A percentile compares a stretch with the other conserved stretches of the same genome.
These are phyloP conservation scores for Aspergillus amoenus DNA, from an alignment of 2,329 filamentous ascomycete species.

Conservation along the genomic window DNA sequence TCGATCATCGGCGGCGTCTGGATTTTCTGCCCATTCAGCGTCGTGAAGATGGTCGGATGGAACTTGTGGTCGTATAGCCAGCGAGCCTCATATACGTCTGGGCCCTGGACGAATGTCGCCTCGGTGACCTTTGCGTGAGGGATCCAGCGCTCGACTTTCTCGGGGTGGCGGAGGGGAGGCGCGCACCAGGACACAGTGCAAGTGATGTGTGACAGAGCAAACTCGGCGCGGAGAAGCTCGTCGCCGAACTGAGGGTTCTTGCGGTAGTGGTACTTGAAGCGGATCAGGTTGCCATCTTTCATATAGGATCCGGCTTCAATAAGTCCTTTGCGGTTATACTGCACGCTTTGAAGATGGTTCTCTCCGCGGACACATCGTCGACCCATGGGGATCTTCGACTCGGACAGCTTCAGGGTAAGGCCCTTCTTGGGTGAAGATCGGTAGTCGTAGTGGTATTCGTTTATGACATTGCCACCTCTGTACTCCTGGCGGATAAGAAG, in stretches of 20 bases:
- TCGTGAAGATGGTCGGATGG: constrained; percentile 48
- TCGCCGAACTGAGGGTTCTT: constrained; percentile 55
- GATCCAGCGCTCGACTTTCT: constrained; percentile 56
- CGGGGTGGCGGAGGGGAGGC: constrained; percentile 50
- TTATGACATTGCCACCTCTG: constrained; percentile 42
- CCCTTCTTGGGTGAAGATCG: constrained; percentile 25
- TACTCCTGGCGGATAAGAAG: constrained; percentile 48
- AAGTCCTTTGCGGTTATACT: constrained; percentile 55
- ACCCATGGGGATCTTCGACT: constrained; percentile 43
- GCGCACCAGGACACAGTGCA: constrained; percentile 57
- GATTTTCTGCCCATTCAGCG: constrained; percentile 51
- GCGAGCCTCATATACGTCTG: constrained; percentile 53
- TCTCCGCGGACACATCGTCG: constrained; percentile 50
- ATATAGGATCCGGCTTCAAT: constrained; percentile 55
- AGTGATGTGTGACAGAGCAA: constrained; percentile 53
- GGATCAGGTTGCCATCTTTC: constrained; percentile 52
- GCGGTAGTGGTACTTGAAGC: constrained; percentile 57
- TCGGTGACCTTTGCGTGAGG: constrained; percentile 56
- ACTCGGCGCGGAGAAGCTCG: constrained; percentile 57
- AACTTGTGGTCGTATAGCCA: constrained; percentile 52
- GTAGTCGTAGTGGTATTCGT: constrained; percentile 54
- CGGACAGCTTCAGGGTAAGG: constrained; percentile 25
- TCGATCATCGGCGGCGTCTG: constrained; percentile 57
- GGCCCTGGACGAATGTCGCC: constrained; percentile 54
- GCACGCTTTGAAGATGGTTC: constrained; percentile 47